phyloP scores from a whole-genome alignment of 208 protist genomes.

The Acanthamoeba polyphaga region DNA sequence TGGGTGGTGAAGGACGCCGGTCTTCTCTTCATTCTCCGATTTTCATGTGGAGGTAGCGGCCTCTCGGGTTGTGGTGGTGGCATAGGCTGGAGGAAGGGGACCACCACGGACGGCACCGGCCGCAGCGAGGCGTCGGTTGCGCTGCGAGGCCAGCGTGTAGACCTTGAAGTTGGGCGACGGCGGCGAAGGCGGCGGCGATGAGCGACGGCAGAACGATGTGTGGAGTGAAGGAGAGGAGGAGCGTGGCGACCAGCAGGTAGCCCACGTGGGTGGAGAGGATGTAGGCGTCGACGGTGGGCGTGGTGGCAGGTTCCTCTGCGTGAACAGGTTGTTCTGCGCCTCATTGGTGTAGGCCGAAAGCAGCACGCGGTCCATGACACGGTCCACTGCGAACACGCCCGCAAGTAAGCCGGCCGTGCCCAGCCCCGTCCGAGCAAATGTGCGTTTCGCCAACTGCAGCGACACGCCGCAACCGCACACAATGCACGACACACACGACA shows the following conservation, averaged over 20 bases:
- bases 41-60: too few relatives aligned
- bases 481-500: too few relatives aligned
- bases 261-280: not conserved
- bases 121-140: not conserved
- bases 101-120: not conserved
- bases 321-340: not conserved
- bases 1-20: too few relatives aligned
- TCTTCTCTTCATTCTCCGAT: too few relatives aligned
- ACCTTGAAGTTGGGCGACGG: conserved; percentile 32
- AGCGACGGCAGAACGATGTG: conserved; percentile 8
- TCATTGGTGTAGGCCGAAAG: not conserved
- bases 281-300: not conserved
- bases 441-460: not conserved
- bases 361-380: not conserved
- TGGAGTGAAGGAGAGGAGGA: not conserved
- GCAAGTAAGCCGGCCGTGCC: not conserved
- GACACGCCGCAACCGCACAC: not conserved
- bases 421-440: not conserved
- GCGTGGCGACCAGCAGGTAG: not conserved
- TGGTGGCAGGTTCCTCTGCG: not conserved
- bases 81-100: too few relatives aligned
- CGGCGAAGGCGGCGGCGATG: not conserved
- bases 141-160: conserved; percentile 8
- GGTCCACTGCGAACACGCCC: not conserved
- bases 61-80: too few relatives aligned